Conservation (phyloP, 495 filamentous ascomycete genomes). For the Neurospora sp. region DNA sequence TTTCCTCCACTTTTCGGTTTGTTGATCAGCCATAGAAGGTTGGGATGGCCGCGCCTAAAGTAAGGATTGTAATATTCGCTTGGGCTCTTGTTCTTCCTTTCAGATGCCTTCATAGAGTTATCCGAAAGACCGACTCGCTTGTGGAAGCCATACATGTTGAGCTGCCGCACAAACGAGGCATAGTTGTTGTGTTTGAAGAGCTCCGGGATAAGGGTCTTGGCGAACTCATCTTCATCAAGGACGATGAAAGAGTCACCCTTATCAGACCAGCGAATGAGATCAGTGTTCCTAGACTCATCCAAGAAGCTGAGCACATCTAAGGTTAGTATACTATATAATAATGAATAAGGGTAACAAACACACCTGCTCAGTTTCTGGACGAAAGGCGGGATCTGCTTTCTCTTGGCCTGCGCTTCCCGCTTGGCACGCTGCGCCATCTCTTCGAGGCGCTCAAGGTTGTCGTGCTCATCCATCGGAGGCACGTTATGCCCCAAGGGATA, state of each 20-base stretch:
- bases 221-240: slow-evolving; percentile 96
- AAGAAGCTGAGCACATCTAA: slow-evolving; percentile 56
- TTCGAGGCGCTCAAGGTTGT: slow-evolving; percentile 68
- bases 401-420: slow-evolving; percentile 70
- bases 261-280: slow-evolving; percentile 95
- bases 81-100: slow-evolving; percentile 91
- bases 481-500: slow-evolving; percentile 25
- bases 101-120: slow-evolving; percentile 94
- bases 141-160: slow-evolving; percentile 99
- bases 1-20: slow-evolving; percentile 68
- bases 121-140: slow-evolving; percentile 96
- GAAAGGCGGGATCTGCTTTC: slow-evolving; percentile 94
- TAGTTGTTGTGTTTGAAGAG: slow-evolving; percentile 99
- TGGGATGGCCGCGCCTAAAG: slow-evolving; percentile 87
- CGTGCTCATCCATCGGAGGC: slow-evolving; percentile 42
- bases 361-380: slow-evolving; percentile 98
- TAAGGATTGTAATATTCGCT: slow-evolving; percentile 97
- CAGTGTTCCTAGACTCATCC: slow-evolving; percentile 81
- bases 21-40: slow-evolving; percentile 93
- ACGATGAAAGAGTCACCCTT: slow-evolving; percentile 95
- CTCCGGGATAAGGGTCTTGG: slow-evolving; percentile 91
- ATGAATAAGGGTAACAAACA: background rate
- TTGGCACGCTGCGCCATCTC: slow-evolving; percentile 66
- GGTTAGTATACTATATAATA: background rate
- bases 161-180: slow-evolving; percentile 92